Evolutionary conservation across 1,139 yeast genomes (phyloP).

Genomic region (Wickerhamomyces sp.): DNA sequence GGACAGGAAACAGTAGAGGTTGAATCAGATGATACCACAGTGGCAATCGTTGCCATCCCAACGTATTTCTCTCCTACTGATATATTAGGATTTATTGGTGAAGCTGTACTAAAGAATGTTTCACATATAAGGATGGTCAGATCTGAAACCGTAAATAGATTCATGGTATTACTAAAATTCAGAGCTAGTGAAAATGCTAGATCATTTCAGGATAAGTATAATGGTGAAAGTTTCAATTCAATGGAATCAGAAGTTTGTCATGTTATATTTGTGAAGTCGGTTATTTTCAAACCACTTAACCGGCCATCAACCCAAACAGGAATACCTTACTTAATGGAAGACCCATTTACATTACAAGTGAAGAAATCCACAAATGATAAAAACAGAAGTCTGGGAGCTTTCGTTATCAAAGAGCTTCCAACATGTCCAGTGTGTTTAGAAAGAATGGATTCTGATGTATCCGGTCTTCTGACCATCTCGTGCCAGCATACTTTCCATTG

Average conservation of each 20-base stretch:
- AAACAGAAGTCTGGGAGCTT: neutral
- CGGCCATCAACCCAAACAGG: constrained; percentile 18
- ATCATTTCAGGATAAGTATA: constrained; percentile 57
- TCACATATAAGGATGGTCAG: constrained; percentile 72
- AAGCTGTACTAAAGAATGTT: constrained; percentile 46
- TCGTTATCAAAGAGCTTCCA: constrained; percentile 58
- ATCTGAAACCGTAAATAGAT: constrained; percentile 64
- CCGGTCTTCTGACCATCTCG: constrained; percentile 83
- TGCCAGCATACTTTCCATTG: constrained; percentile 96
- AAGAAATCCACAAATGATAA: constrained; percentile 16
- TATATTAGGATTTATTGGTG: constrained; percentile 71
- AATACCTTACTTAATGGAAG: constrained; percentile 66
- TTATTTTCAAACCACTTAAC: constrained; percentile 36
- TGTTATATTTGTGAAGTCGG: constrained; percentile 62
- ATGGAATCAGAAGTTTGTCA: constrained; percentile 90
- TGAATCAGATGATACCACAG: constrained; percentile 57
- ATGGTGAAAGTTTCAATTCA: constrained; percentile 75
- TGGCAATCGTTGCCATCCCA: constrained; percentile 81
- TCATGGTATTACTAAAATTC: constrained; percentile 75
- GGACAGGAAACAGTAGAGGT: constrained; percentile 21
- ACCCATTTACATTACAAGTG: constrained; percentile 55
- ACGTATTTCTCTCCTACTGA: constrained; percentile 86
- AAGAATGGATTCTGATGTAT: constrained; percentile 74
- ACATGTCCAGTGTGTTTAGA: constrained; percentile 94
- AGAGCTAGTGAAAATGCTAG: constrained; percentile 50